phyloP scores from a whole-genome alignment of 768 basidiomycete genomes.

The Rhodosporidiobolus sp. region DNA sequence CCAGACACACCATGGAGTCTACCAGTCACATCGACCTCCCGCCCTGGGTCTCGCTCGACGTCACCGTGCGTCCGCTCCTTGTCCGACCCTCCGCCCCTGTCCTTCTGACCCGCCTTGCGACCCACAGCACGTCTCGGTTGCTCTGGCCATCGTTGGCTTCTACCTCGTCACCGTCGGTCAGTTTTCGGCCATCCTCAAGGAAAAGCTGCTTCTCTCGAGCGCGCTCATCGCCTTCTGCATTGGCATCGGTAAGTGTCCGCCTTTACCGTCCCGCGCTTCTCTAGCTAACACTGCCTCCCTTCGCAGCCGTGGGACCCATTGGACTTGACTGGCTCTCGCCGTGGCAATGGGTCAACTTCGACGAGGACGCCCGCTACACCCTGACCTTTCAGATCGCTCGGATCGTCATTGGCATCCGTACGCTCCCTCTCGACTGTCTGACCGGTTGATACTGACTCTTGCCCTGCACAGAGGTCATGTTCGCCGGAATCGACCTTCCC shows the following conservation, averaged over 20 bases:
- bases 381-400: constrained; percentile 46
- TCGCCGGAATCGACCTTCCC: constrained; percentile 48
- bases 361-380: constrained; percentile 21
- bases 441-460: background rate
- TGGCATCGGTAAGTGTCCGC: constrained; percentile 34
- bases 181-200: constrained; percentile 49
- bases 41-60: constrained; percentile 44
- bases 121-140: constrained; percentile 46
- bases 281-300: constrained; percentile 29
- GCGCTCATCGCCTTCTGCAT: constrained; percentile 37
- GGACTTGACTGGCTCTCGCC: constrained; percentile 49
- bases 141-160: constrained; percentile 46
- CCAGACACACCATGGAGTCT: background rate
- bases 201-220: constrained; percentile 49
- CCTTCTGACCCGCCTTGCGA: too few relatives aligned
- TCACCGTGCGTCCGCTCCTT: too few relatives aligned
- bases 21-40: constrained; percentile 23
- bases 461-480: constrained; percentile 40
- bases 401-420: constrained; percentile 50
- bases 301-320: constrained; percentile 49
- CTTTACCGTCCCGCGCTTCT: background rate
- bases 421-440: background rate
- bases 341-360: constrained; percentile 46
- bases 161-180: constrained; percentile 47
- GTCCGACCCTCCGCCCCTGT: too few relatives aligned